Base-by-base conservation (phyloP, 257 asterid species). In the Anisodus acutangulus region DNA sequence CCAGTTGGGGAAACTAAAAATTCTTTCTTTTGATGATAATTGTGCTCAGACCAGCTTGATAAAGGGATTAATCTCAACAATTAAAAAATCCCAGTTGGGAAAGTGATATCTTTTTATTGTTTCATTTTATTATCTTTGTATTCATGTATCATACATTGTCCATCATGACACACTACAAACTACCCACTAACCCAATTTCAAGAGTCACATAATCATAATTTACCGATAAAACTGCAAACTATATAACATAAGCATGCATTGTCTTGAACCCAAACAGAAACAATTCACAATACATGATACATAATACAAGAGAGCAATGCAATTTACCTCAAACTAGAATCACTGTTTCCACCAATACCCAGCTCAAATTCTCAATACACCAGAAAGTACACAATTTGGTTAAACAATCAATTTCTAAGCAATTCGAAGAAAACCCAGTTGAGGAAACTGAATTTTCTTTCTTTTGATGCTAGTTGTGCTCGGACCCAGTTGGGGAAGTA, bases 271-370 rank as follows among this genome's bases (percentile, higher is more conserved):
- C 45, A 5, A 39, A 78, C 82, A 54, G 55, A 35, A 79, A 51
- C n/a, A 51, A 76, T 47, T 10, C 80, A 72, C 63, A 22, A 22
- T 19, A 49, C 80, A 49, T 19, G 12, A 74, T 22, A 80, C 2
- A 16, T 15, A 66, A 53, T 16, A 63, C 53, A 82, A 53, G 4
- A 16, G 9, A 8, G n/a, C 1, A 80, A 55, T 10, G 72, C 5
- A 39, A 67, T 72, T 82, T 51, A 68, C 85, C 85, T 68, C 41
- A 62, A 82, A 22, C 11, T 41, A 53, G 58, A 66, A 9, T 53
- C 85, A 35, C 85, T 51, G 37, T 17, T 4, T 6, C 80, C 85
- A 47, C 66, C 80, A 82, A 67, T 53, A 59, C 80, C 41, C 85
- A 68, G 85, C 57, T 82, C 55, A 82, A 67, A 82, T 67, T 16